Evolutionary conservation across 2,329 filamentous ascomycete species (phyloP), one percentile per base, ranked within the genome.

Genomic region (Amphichorda felina): DNA sequence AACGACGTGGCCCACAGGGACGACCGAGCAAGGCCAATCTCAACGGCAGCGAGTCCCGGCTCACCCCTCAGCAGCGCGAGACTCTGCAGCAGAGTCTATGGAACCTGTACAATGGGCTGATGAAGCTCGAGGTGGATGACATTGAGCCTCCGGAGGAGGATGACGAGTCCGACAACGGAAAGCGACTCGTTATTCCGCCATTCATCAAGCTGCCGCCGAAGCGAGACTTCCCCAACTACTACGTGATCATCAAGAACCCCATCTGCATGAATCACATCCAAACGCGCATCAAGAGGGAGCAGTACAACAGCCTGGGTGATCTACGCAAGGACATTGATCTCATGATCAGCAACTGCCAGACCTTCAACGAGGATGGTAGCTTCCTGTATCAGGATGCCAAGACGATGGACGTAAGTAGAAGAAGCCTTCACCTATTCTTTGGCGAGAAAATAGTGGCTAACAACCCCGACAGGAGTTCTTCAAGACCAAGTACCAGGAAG

Each of bases 221-320:
- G 63, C 79, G 80, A 40, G 79, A 89, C 40, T 98, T 93, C 53
- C 82, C 86, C 18, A 88, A 96, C 54, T 98, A 98, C 64, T 98
- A 95, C 56, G 64, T 89, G 53, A 77, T 95, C 56, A 98, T 98
- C 55, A 75, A 81, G 52, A 81, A 79, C 37, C 91, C 91, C 1
- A 95, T 98, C 51, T 89, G 84, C 52, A 94, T 96, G 82, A 91
- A 94, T 47, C 79, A 87, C 55, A 94, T 98, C 51, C 78, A 85
- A 54, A 84, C 82, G 54, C 89, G 86, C 67, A 94, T 98, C 63
- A 95, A 94, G 66, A 89, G 85, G 59, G 85, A 93, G 51, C 85
- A 95, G 53, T 98, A 98, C 58, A 76, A 75, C 46, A 82, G 73
- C 50, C 61, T 95, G 41, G 77, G 74, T 51, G 84, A 88, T 47